Base-by-base conservation (phyloP, 768 basidiomycete species). In the Xerocomus potaroensis region DNA sequence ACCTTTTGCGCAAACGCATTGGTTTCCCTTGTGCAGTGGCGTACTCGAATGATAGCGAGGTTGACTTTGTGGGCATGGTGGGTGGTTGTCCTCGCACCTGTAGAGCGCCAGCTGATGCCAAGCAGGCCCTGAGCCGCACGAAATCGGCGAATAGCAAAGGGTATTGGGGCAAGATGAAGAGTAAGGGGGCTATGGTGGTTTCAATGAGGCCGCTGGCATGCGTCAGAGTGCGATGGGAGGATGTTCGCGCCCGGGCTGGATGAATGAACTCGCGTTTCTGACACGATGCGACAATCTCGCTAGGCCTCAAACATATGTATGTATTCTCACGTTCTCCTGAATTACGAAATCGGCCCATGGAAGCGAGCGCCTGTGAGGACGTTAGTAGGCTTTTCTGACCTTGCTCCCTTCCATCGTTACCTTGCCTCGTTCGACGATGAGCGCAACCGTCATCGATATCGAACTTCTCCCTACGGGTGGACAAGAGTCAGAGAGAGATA, bases 11-110 rank as follows among this genome's bases (percentile, higher is more conserved):
- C 89, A 91, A 56, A 83, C 80, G 1, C 81, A 75, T 70, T 90
- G 89, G 66, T 18, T 92, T 94, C 78, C 88, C 89, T 33, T 81
- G 91, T 6, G 88, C 89, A 4, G 82, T 92, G 35, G 83, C 81
- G 3, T 91, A 91, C 61, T 77, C 92, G 22, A 90, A 93, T 54
- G 85, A n/a, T n/a, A n/a, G n/a, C n/a, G 87, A 14, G 71, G 72
- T 92, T 57, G 83, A 76, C 36, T 78, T 85, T 19, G 81, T 84
- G 61, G 87, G 83, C 18, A 86, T 89, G 73, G 84, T 85, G 43
- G 32, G 49, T 30, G 35, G 19, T 29, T 12, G 27, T 39, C 22
- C 19, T 27, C 30, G 16, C 19, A 12, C 33, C 11, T 37, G 29
- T 26, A 26, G 16, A 16, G 27, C 5, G 12, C n/a, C 23, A n/a